A percentile compares a stretch with the other conserved stretches of the same genome.
phyloP scores from a whole-genome alignment of 768 basidiomycete species.

The Scleroderma bovista region DNA sequence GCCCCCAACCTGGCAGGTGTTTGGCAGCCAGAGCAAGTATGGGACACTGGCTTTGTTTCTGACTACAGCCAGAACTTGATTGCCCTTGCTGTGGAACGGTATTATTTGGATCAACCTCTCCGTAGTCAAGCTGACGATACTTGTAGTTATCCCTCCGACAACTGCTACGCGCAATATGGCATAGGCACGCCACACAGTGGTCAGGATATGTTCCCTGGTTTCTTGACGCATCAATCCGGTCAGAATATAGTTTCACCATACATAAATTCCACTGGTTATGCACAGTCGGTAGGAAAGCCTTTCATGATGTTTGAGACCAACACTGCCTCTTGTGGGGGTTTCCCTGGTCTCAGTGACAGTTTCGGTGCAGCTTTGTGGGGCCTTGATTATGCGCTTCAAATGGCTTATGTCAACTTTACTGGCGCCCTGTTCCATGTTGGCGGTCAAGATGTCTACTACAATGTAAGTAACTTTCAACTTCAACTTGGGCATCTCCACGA shows the following conservation, averaged over 20 bases:
- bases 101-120: neutral
- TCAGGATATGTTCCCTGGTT: conserved; percentile 41
- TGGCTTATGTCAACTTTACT: conserved; percentile 45
- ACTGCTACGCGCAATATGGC: conserved; percentile 50
- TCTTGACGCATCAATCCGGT: conserved; percentile 52
- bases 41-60: conserved; percentile 47
- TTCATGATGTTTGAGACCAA: conserved; percentile 57
- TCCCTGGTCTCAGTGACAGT: conserved; percentile 50
- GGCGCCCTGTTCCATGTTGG: conserved; percentile 47
- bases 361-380: conserved; percentile 51
- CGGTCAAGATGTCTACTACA: conserved; percentile 61
- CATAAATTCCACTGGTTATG: conserved; percentile 39
- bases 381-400: conserved; percentile 47
- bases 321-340: conserved; percentile 47
- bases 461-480: conserved; percentile 36
- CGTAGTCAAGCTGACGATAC: conserved; percentile 9
- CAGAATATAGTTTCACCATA: conserved; percentile 46
- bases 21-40: conserved; percentile 49
- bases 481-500: neutral
- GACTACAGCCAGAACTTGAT: conserved; percentile 37
- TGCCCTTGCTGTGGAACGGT: conserved; percentile 54
- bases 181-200: conserved; percentile 36
- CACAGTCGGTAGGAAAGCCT: conserved; percentile 35
- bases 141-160: conserved; percentile 53
- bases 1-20: conserved; percentile 57